phyloP scores from a whole-genome alignment of 345 rosid species.

The Psidium guajava region DNA sequence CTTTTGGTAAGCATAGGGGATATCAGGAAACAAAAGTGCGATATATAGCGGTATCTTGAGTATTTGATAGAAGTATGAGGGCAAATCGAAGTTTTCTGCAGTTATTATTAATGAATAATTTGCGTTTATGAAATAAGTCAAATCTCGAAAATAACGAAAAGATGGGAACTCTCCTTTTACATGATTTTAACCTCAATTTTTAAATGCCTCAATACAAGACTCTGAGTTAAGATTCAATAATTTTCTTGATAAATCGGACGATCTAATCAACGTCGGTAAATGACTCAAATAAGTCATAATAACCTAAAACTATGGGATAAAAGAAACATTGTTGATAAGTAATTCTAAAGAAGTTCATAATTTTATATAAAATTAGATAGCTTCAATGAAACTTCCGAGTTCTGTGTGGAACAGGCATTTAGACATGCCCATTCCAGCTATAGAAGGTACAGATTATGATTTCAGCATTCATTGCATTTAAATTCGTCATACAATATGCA shows the following conservation, averaged over 20 bases:
- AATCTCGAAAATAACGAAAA: not conserved
- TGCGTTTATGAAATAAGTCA: not conserved
- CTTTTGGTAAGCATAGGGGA: not conserved
- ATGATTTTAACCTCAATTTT: too few species aligned
- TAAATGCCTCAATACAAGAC: too few species aligned
- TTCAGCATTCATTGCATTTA: not conserved
- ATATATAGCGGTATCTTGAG: not conserved
- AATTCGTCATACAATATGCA: not conserved
- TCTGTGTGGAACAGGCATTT: not conserved
- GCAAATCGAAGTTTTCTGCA: not conserved
- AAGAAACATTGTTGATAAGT: not conserved
- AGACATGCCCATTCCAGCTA: not conserved
- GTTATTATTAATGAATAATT: not conserved
- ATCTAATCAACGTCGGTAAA: not conserved
- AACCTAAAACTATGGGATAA: not conserved
- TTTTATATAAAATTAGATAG: not conserved
- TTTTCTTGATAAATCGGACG: not conserved
- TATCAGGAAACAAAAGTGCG: not conserved
- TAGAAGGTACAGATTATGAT: not conserved
- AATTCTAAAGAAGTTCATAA: not conserved
- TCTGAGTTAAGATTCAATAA: not conserved
- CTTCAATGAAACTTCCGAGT: not conserved
- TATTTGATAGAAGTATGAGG: not conserved
- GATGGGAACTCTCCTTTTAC: not conserved
- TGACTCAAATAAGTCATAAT: not conserved